Conservation (phyloP, 2,329 filamentous ascomycete genomes). For the Apiospora pterosperma region DNA sequence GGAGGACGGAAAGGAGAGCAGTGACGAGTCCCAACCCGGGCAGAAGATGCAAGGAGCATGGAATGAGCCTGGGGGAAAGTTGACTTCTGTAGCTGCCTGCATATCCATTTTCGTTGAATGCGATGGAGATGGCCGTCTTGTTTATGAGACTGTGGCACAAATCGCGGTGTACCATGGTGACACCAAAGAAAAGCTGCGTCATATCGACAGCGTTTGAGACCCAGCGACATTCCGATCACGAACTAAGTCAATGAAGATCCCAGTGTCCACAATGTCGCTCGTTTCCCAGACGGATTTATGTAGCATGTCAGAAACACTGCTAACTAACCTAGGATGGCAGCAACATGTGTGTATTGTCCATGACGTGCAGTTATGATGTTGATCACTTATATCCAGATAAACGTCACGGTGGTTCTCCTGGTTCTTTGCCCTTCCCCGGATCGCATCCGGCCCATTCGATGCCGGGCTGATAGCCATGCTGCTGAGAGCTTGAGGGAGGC, state of each 20-base stretch:
- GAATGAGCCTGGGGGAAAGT: background rate
- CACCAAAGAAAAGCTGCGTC: conserved; percentile 7
- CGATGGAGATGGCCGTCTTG: conserved; percentile 4
- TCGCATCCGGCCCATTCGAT: background rate
- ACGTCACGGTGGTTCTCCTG: background rate
- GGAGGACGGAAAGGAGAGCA: background rate
- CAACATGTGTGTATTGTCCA: background rate
- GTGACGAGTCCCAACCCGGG: background rate
- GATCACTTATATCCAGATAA: background rate
- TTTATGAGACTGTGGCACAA: conserved; percentile 8
- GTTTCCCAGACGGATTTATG: background rate
- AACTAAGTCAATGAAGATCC: conserved; percentile 10
- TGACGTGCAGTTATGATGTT: background rate
- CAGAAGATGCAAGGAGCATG: conserved; percentile 2
- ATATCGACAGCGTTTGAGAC: conserved; percentile 1
- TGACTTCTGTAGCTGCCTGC: conserved; percentile 4
- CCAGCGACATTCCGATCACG: conserved; percentile 10
- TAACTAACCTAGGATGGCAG: too few relatives aligned
- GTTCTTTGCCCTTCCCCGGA: background rate
- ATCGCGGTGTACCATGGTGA: conserved; percentile 9
- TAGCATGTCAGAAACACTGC: background rate
- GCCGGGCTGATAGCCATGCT: background rate
- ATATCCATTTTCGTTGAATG: background rate
- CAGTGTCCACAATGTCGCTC: conserved; percentile 6
- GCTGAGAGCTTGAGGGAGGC: background rate